A percentile compares a stretch with the other conserved stretches of the same genome.
Conservation (phyloP, 2,329 filamentous ascomycete species). For the Microcyclospora tardicrescens region DNA sequence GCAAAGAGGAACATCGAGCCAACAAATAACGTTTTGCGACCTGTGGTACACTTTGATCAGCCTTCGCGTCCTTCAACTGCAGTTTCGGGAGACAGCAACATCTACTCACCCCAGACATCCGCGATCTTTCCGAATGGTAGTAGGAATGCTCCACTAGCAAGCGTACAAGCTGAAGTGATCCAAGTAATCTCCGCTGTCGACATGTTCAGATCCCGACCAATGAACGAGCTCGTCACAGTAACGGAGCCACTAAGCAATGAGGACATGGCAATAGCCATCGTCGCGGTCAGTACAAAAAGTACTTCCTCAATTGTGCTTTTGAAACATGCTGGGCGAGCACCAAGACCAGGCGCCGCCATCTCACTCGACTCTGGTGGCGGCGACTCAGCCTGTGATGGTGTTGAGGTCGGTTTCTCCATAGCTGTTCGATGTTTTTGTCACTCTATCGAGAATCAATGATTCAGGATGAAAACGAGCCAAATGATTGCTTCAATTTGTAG, state of each 20-base stretch:
- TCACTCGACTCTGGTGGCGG: too few relatives aligned
- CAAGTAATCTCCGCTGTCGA: conserved; percentile 53
- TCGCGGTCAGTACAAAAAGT: conserved; percentile 52
- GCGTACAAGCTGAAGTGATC: conserved; percentile 50
- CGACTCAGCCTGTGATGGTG: too few relatives aligned
- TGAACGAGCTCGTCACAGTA: conserved; percentile 50
- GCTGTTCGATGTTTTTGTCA: too few relatives aligned
- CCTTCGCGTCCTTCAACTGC: neutral
- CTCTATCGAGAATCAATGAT: too few relatives aligned
- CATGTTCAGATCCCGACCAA: conserved; percentile 48
- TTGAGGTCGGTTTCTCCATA: too few relatives aligned
- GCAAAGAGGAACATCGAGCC: conserved; percentile 47
- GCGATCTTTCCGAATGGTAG: conserved; percentile 54
- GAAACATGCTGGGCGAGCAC: conserved; percentile 45
- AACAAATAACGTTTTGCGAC: conserved; percentile 49
- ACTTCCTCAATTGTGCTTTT: conserved; percentile 49
- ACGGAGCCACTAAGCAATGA: conserved; percentile 47
- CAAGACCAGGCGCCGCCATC: neutral
- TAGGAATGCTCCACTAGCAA: conserved; percentile 52
- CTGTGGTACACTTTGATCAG: conserved; percentile 1
- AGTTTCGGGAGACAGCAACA: too few relatives aligned
- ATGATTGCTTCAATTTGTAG: too few relatives aligned
- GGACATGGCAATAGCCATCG: conserved; percentile 52
- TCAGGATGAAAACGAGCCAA: too few relatives aligned
- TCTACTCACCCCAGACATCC: conserved; percentile 46